Evolutionary conservation across 139 green algal species (phyloP).

Genomic region (Chlamydomonas incerta): DNA sequence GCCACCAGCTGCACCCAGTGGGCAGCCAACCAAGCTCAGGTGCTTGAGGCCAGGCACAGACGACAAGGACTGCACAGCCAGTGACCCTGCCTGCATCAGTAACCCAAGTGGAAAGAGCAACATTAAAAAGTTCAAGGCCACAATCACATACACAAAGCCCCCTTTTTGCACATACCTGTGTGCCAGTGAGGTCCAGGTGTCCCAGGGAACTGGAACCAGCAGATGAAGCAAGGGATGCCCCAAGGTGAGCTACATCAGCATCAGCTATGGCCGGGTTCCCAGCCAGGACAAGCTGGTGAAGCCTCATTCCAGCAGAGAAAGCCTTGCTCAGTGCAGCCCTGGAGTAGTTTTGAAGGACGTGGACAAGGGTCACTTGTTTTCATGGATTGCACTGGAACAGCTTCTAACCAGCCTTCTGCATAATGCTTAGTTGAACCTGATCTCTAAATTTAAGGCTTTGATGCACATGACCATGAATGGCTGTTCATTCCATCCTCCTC

Average conservation of each 20-base stretch:
- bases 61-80: conserved; percentile 17
- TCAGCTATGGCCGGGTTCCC: not conserved
- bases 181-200: conserved; percentile 24
- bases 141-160: too few relatives aligned
- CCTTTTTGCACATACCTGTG: not conserved
- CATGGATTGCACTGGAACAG: too few relatives aligned
- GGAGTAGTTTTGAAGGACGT: too few relatives aligned
- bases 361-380: too few relatives aligned
- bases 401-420: too few relatives aligned
- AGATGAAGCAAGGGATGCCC: too few relatives aligned
- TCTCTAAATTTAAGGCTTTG: too few relatives aligned
- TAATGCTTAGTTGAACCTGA: too few relatives aligned
- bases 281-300: not conserved
- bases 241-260: not conserved
- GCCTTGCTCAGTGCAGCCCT: not conserved
- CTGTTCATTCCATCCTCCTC: too few relatives aligned
- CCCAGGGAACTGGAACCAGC: not conserved
- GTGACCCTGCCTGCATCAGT: not conserved
- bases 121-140: too few relatives aligned
- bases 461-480: too few relatives aligned
- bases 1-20: not conserved
- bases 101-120: not conserved
- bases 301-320: not conserved
- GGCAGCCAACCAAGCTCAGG: conserved; percentile 32
- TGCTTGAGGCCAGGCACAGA: not conserved